Evolutionary conservation across 2,329 filamentous ascomycete species (phyloP).

Genomic region (Alternaria sp.): DNA sequence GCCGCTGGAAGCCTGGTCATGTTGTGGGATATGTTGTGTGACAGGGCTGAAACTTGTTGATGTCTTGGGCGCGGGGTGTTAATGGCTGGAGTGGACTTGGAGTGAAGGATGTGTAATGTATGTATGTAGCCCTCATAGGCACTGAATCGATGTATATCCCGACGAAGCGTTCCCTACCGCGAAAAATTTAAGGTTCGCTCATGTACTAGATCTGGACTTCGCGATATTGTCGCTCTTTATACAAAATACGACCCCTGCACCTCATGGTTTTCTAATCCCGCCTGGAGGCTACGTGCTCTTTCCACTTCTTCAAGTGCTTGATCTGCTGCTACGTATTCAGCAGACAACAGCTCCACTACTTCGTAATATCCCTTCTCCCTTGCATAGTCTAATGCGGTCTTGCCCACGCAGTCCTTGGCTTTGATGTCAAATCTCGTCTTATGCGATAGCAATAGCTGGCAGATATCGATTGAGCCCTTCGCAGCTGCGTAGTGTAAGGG

Average conservation of each 20-base stretch:
- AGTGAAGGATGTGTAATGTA: no score
- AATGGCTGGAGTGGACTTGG: background rate
- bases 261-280: no score
- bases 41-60: conserved; percentile 26
- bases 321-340: background rate
- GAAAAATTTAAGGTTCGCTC: no score
- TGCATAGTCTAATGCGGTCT: background rate
- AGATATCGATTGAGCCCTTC: background rate
- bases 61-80: background rate
- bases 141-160: no score
- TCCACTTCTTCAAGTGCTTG: background rate
- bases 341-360: background rate
- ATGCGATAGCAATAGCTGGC: background rate
- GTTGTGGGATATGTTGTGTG: conserved; percentile 10
- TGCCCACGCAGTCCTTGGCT: fast-evolving
- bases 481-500: conserved; percentile 23
- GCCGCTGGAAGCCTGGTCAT: background rate
- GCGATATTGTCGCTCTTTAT: background rate
- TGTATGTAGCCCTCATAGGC: background rate
- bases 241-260: no score
- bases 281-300: background rate
- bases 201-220: no score
- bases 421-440: background rate
- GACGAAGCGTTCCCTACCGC: background rate
- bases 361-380: background rate